phyloP scores from a whole-genome alignment of 148 eudicot genomes.

The Persicaria tinctoria region DNA sequence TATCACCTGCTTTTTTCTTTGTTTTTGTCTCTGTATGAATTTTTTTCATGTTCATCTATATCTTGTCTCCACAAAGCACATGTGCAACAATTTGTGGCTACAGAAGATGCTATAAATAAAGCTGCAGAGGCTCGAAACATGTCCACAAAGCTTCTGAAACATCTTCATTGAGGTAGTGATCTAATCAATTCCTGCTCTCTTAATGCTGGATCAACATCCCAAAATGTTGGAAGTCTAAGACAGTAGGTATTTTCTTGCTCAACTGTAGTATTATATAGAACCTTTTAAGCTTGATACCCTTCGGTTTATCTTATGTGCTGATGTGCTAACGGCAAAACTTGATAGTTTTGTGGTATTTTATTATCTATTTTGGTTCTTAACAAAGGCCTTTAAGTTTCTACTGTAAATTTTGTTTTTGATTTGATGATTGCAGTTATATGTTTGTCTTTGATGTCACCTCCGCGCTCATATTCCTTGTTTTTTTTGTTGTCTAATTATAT shows the following conservation, averaged over 20 bases:
- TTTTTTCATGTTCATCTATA: slow-evolving; percentile 2
- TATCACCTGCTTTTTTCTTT: not conserved
- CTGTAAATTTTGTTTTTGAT: not conserved
- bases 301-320: not conserved
- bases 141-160: slow-evolving; percentile 70
- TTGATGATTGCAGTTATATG: not conserved
- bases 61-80: slow-evolving; percentile 72
- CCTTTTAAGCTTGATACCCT: not conserved
- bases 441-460: not conserved
- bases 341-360: not conserved
- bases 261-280: not conserved
- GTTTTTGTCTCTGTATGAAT: not conserved
- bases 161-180: slow-evolving; percentile 79
- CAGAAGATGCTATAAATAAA: slow-evolving; percentile 93
- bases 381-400: not conserved
- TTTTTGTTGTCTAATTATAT: too few species aligned
- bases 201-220: slow-evolving; percentile 56
- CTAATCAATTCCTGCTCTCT: slow-evolving; percentile 38
- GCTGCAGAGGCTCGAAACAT: slow-evolving; percentile 81
- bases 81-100: slow-evolving; percentile 97
- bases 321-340: not conserved
- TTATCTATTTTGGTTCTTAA: not conserved
- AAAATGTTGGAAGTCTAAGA: slow-evolving; percentile 79
- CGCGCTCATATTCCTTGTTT: too few species aligned
- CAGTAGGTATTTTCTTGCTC: slow-evolving; percentile 53